A percentile compares a stretch with the other conserved stretches of the same genome.
Evolutionary conservation across 192 early-diverging fungal species (phyloP).

Genomic region (Blastocladiella britannica): DNA sequence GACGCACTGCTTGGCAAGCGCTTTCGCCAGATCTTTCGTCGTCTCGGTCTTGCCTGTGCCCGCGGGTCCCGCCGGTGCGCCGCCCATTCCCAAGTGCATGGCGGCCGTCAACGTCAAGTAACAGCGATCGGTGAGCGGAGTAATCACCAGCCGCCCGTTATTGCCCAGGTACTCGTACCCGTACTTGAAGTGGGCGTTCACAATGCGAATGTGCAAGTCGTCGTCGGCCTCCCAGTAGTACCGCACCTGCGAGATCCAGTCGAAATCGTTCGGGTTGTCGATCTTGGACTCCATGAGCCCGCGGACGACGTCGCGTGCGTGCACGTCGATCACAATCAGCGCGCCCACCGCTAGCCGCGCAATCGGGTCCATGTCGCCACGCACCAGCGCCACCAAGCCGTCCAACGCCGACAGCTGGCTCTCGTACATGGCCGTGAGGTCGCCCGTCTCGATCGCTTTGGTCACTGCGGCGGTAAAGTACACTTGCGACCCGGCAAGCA

Average conservation of each 20-base stretch:
- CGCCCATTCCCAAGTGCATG: constrained; percentile 73
- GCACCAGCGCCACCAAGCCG: constrained; percentile 76
- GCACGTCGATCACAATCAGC: constrained; percentile 93
- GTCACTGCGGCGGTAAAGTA: constrained; percentile 80
- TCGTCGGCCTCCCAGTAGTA: constrained; percentile 58
- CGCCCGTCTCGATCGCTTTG: constrained; percentile 14
- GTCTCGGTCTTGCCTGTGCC: constrained; percentile 99
- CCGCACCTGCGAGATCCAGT: constrained; percentile 91
- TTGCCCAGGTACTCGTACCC: constrained; percentile 98
- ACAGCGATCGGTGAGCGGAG: constrained; percentile 95
- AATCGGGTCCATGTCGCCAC: constrained; percentile 59
- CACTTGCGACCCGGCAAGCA: constrained; percentile 71
- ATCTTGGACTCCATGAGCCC: constrained; percentile 29
- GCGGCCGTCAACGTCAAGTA: constrained; percentile 97
- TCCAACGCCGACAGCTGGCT: constrained; percentile 52
- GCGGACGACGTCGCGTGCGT: constrained; percentile 84
- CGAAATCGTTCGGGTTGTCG: constrained; percentile 51
- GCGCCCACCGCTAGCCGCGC: constrained; percentile 87
- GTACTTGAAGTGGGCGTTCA: constrained; percentile 80
- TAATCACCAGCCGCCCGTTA: constrained; percentile 90
- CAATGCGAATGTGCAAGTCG: constrained; percentile 64
- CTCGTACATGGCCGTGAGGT: constrained; percentile 26
- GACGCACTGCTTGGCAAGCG: constrained; percentile 86
- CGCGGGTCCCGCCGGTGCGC: constrained; percentile 93
- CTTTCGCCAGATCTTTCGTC: constrained; percentile 85